A percentile compares a stretch with the other conserved stretches of the same genome.
phyloP scores from a whole-genome alignment of 495 filamentous ascomycete genomes.

The Penicillium atrosanguineum region DNA sequence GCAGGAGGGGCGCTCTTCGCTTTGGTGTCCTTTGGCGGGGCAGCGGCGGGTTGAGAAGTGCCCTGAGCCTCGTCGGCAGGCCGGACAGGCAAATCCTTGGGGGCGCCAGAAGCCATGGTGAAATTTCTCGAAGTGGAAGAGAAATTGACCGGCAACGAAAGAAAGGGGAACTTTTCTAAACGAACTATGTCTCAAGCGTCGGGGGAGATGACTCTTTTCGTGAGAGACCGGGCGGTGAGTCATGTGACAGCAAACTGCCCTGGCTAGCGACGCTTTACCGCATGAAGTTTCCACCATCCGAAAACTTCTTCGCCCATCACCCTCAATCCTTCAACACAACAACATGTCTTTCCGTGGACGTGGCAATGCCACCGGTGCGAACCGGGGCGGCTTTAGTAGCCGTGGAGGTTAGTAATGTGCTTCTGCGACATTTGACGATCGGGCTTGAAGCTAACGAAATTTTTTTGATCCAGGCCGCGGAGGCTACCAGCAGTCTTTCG shows the following conservation, averaged over 20 bases:
- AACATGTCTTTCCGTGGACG: constrained; percentile 57
- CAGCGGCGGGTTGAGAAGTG: constrained; percentile 26
- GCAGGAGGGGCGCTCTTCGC: constrained; percentile 25
- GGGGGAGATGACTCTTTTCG: constrained; percentile 20
- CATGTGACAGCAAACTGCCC: constrained; percentile 42
- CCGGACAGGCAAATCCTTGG: constrained; percentile 42
- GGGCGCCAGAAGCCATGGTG: constrained; percentile 40
- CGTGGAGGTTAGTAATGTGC: constrained; percentile 38
- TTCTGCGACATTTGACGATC: background rate
- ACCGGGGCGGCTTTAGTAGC: constrained; percentile 49
- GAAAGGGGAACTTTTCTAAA: background rate
- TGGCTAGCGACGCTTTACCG: constrained; percentile 50
- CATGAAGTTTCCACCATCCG: constrained; percentile 48
- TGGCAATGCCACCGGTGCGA: constrained; percentile 45
- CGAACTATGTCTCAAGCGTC: background rate
- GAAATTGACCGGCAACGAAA: constrained; percentile 17
- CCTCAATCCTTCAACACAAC: constrained; percentile 24
- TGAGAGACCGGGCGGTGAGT: constrained; percentile 40
- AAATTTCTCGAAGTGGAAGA: constrained; percentile 14
- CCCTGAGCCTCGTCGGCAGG: constrained; percentile 35
- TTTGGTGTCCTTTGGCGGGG: constrained; percentile 30
- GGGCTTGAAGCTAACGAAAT: constrained; percentile 34
- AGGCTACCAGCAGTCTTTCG: constrained; percentile 61
- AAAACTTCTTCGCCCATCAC: constrained; percentile 47
- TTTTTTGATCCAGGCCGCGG: constrained; percentile 54